A percentile compares a stretch with the other conserved stretches of the same genome.
Conservation (phyloP, 2,329 filamentous ascomycete species). For the Mycosphaerella sp. region DNA sequence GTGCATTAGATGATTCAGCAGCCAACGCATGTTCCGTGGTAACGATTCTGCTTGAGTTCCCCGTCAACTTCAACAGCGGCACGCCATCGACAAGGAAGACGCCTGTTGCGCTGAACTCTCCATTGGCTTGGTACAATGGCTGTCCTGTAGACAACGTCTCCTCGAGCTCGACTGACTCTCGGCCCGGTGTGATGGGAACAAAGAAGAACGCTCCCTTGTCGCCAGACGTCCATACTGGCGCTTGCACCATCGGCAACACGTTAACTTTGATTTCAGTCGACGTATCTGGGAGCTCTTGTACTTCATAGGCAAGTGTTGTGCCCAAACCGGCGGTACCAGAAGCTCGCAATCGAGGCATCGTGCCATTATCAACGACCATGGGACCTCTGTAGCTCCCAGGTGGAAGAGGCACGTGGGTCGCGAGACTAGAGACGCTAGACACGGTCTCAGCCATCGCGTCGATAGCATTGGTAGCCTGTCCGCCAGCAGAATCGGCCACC, state of each 20-base stretch:
- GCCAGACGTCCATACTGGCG: not conserved
- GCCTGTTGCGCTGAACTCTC: not conserved
- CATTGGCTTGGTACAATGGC: slow-evolving; percentile 4
- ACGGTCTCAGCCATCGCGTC: not conserved
- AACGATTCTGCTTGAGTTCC: not conserved
- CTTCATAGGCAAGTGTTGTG: not conserved
- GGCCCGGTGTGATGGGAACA: not conserved
- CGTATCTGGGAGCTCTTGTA: not conserved
- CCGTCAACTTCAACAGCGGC: slow-evolving; percentile 1
- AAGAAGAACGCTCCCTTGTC: slow-evolving; percentile 2
- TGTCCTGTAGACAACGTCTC: not conserved
- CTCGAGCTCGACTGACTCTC: not conserved
- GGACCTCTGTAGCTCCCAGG: not conserved
- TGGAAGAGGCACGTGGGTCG: not conserved
- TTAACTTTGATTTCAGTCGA: not conserved
- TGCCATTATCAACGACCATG: not conserved
- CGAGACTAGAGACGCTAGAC: not conserved
- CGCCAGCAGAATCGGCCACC: not conserved
- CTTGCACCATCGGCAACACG: not conserved
- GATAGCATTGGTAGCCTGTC: not conserved
- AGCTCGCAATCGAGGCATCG: not conserved
- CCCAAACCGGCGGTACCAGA: not conserved
- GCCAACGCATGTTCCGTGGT: not conserved
- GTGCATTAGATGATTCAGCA: not conserved
- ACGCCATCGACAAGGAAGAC: slow-evolving; percentile 4